Evolutionary conservation across 805 yeast genomes (phyloP), one percentile per base, ranked within the genome.

Genomic region (Cyberlindnera xishuangbannaensis): DNA sequence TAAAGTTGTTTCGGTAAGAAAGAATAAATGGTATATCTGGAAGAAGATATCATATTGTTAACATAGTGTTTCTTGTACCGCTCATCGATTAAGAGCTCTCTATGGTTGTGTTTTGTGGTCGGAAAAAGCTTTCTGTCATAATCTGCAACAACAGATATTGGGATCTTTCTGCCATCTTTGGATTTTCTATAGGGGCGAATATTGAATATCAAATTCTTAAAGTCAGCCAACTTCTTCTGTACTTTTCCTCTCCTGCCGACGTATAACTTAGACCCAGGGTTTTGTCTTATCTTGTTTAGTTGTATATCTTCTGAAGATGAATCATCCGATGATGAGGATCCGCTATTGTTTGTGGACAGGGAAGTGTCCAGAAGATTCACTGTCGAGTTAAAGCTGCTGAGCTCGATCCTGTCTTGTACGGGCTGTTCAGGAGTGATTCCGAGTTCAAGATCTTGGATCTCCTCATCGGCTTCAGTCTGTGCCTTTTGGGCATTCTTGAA

Each of bases 1-100:
- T 76, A 69, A 24, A 92, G 56, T 52, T 92, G 97, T 41, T 88
- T 75, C 2, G 98, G 98, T 3, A 92, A 45, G 48, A 92, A 92
- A 29, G 87, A 73, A 53, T 78, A 76, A 3, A 82, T 38, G 2
- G 88, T 79, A 60, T 92, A 92, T 49, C 87, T 76, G 3, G 97
- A 82, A 0, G 97, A 87, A 1, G 94, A 83, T 39, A 92, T 80
- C 18, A 68, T 47, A 56, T 92, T 92, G 38, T 69, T 56, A 35
- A 69, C 48, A 55, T 81, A 90, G 0, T 85, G 77, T 26, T 55
- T 66, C 6, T 65, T 58, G 6, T 69, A 73, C 40, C 96, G 67
- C 51, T 82, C 92, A 56, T 90, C 97, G 2, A 79, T 49, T 23
- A 80, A 59, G 2, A 62, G 53, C 8, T 37, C 43, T 4, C 15